Conservation (phyloP, 2,329 filamentous ascomycete genomes). For the Penicillium frequentans region DNA sequence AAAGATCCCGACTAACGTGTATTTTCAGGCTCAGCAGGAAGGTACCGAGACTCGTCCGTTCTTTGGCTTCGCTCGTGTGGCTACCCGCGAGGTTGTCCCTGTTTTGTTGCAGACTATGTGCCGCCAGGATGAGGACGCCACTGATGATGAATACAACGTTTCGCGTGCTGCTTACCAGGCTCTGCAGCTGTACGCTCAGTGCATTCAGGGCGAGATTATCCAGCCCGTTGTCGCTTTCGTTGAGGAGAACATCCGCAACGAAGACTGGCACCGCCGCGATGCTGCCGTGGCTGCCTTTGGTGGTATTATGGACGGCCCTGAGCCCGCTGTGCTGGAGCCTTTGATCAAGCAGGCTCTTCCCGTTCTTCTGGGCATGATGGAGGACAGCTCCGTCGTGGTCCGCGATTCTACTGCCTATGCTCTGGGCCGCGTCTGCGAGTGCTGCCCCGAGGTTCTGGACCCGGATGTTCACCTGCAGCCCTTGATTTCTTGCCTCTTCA, state of each 20-base stretch:
- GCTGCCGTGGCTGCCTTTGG: slow-evolving; percentile 96
- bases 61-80: slow-evolving; percentile 93
- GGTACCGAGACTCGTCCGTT: slow-evolving; percentile 84
- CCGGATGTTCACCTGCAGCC: slow-evolving; percentile 77
- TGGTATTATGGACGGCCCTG: slow-evolving; percentile 97
- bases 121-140: slow-evolving; percentile 95
- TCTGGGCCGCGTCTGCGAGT: slow-evolving; percentile 92
- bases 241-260: slow-evolving; percentile 81
- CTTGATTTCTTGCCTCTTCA: slow-evolving; percentile 85
- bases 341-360: slow-evolving; percentile 94
- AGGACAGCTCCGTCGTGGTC: slow-evolving; percentile 84
- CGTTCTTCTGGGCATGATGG: slow-evolving; percentile 89
- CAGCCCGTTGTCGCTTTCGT: slow-evolving; percentile 86
- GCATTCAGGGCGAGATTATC: slow-evolving; percentile 81
- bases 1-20: neutral
- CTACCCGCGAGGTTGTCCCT: slow-evolving; percentile 89
- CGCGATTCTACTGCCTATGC: slow-evolving; percentile 96
- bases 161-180: slow-evolving; percentile 95
- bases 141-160: slow-evolving; percentile 96
- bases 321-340: slow-evolving; percentile 86
- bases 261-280: slow-evolving; percentile 94
- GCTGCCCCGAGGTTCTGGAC: slow-evolving; percentile 88
- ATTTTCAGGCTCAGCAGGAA: slow-evolving; percentile 60
- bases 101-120: slow-evolving; percentile 85
- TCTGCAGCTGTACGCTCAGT: slow-evolving; percentile 90